Conservation (phyloP, 257 asterid species). For the Solanum medicagineum region DNA sequence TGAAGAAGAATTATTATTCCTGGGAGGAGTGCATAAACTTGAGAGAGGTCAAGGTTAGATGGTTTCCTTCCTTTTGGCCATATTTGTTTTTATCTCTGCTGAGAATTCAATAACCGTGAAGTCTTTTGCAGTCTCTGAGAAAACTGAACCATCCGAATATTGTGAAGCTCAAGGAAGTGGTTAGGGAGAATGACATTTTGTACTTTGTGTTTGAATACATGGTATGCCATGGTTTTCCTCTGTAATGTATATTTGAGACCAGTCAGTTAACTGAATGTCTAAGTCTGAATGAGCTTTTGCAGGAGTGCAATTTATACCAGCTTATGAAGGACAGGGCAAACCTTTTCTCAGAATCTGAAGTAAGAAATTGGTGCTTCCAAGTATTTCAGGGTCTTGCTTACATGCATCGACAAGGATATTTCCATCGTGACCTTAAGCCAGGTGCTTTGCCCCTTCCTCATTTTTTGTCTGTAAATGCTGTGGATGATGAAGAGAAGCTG, state of each 20-base stretch:
- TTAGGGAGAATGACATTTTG: conserved; percentile 71
- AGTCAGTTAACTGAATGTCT: not conserved
- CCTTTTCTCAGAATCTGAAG: conserved; percentile 64
- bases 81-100: not conserved
- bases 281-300: not conserved
- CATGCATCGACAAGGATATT: conserved; percentile 90
- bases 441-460: conserved; percentile 24
- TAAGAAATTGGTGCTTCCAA: conserved; percentile 90
- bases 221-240: conserved; percentile 28
- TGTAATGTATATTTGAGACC: not conserved
- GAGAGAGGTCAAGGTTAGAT: conserved; percentile 87
- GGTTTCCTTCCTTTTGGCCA: conserved; percentile 1
- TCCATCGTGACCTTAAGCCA: conserved; percentile 98
- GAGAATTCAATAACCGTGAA: not conserved
- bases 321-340: conserved; percentile 72
- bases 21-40: conserved; percentile 97
- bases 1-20: conserved; percentile 88
- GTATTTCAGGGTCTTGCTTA: conserved; percentile 93
- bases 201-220: conserved; percentile 80
- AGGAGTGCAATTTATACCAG: conserved; percentile 92
- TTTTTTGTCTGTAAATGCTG: not conserved
- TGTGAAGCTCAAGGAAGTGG: conserved; percentile 93
- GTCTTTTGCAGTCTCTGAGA: conserved; percentile 63
- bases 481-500: not conserved
- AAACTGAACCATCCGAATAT: conserved; percentile 87